phyloP scores from a whole-genome alignment of 441 rosid genomes.

The Gossypium aridum region DNA sequence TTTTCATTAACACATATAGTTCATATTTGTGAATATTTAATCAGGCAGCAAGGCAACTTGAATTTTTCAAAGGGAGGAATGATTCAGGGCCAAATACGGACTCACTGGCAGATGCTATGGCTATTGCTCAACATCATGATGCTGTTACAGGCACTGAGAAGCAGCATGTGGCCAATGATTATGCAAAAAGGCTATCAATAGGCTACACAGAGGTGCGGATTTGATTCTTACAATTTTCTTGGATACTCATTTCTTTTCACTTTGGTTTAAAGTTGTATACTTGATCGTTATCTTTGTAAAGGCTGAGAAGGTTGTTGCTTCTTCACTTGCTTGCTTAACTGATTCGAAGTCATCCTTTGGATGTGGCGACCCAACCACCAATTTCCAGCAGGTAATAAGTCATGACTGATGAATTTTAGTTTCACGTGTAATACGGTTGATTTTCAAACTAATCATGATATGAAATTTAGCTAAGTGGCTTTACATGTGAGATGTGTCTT shows the following conservation, averaged over 20 bases:
- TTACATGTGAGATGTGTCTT: slow-evolving; percentile 6
- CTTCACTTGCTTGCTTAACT: slow-evolving; percentile 72
- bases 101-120: slow-evolving; percentile 86
- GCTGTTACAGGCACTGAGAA: slow-evolving; percentile 92
- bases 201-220: slow-evolving; percentile 72
- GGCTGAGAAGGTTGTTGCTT: slow-evolving; percentile 86
- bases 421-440: neutral
- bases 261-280: slow-evolving; percentile 12
- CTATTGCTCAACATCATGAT: slow-evolving; percentile 97
- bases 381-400: slow-evolving; percentile 68
- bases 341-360: slow-evolving; percentile 33
- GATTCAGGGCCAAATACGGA: slow-evolving; percentile 66
- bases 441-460: neutral
- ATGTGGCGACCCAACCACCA: slow-evolving; percentile 30
- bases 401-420: neutral
- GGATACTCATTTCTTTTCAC: slow-evolving; percentile 12
- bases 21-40: slow-evolving; percentile 4
- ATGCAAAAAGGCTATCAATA: slow-evolving; percentile 82
- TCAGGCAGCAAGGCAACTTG: slow-evolving; percentile 95
- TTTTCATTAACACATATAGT: neutral
- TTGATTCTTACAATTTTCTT: slow-evolving; percentile 10
- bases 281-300: slow-evolving; percentile 28
- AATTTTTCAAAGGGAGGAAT: slow-evolving; percentile 78
- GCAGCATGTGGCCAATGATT: slow-evolving; percentile 97
- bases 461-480: neutral